phyloP scores from a whole-genome alignment of 2,329 filamentous ascomycete species.

The Ophiostoma montium region DNA sequence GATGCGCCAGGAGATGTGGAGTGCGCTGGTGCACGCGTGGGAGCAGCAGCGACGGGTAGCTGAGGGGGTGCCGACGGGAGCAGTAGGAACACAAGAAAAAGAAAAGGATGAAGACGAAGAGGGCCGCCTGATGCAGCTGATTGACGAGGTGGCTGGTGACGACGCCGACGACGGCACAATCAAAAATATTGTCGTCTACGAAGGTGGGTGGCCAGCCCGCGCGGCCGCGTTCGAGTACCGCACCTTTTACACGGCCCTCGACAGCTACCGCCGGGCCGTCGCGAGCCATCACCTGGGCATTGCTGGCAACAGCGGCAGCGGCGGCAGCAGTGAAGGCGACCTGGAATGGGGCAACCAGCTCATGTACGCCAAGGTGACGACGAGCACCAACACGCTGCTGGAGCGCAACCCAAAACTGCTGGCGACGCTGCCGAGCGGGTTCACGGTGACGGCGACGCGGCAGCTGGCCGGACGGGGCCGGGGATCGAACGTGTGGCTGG shows the following conservation, averaged over 20 bases:
- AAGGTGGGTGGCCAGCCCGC: slow-evolving; percentile 50
- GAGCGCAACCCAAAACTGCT: slow-evolving; percentile 80
- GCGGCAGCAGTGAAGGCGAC: no score
- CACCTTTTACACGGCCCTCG: slow-evolving; percentile 59
- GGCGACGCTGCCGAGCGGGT: slow-evolving; percentile 64
- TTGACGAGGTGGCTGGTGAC: slow-evolving; percentile 9
- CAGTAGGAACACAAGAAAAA: not conserved
- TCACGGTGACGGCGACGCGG: slow-evolving; percentile 73
- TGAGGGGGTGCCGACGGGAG: not conserved
- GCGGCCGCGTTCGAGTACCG: slow-evolving; percentile 82
- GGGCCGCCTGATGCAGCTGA: slow-evolving; percentile 3
- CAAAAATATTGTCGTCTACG: slow-evolving; percentile 64
- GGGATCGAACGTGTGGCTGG: slow-evolving; percentile 88
- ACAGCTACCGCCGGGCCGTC: slow-evolving; percentile 44
- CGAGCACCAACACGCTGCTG: slow-evolving; percentile 83
- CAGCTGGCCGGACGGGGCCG: slow-evolving; percentile 81
- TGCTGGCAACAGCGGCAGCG: slow-evolving; percentile 20
- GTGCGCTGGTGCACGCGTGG: slow-evolving; percentile 9
- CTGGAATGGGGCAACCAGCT: slow-evolving; percentile 59
- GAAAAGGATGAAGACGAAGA: not conserved
- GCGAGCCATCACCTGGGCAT: slow-evolving; percentile 23
- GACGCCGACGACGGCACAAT: slow-evolving; percentile 56
- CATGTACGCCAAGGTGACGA: slow-evolving; percentile 83
- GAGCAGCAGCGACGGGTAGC: slow-evolving; percentile 2
- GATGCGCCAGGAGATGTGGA: slow-evolving; percentile 11